These are phyloP conservation scores for Lablab purpureus DNA, from an alignment of 306 rosid species.

Conservation along the genomic window DNA sequence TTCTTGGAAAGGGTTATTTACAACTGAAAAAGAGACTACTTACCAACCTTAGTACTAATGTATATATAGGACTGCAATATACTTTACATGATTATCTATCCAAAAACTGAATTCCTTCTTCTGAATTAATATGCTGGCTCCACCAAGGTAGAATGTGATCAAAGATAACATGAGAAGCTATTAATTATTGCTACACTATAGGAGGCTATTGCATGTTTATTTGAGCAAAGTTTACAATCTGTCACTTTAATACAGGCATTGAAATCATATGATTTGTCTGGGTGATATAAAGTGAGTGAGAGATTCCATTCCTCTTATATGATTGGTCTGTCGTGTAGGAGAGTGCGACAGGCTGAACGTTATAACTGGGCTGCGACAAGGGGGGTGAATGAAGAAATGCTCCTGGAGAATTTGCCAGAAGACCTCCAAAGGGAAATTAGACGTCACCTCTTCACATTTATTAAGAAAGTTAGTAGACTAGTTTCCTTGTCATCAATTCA, in stretches of 20 bases:
- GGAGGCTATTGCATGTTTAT: not conserved
- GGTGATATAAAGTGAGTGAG: not conserved
- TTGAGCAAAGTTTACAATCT: not conserved
- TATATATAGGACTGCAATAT: not conserved
- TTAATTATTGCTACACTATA: not conserved
- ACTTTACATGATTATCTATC: not conserved
- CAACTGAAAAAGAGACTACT: not conserved
- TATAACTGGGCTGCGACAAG: slow-evolving; percentile 91
- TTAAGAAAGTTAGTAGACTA: slow-evolving; percentile 40
- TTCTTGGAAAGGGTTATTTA: too few species aligned
- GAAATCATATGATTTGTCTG: not conserved
- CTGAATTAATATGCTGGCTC: slow-evolving; percentile 14
- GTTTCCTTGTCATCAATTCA: not conserved
- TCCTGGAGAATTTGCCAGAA: slow-evolving; percentile 82
- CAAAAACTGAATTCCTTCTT: not conserved
- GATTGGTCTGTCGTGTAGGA: slow-evolving; percentile 59
- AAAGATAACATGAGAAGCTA: slow-evolving; percentile 8
- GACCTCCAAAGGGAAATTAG: slow-evolving; percentile 84
- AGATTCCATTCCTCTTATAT: slow-evolving; percentile 21
- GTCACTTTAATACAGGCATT: not conserved
- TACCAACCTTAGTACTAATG: not conserved
- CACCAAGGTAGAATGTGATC: not conserved
- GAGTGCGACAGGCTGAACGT: slow-evolving; percentile 77
- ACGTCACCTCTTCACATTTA: slow-evolving; percentile 68
- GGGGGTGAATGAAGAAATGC: slow-evolving; percentile 88